Evolutionary conservation across 768 basidiomycete species (phyloP), one percentile per base, ranked within the genome.

Genomic region (Royoungia palumana): DNA sequence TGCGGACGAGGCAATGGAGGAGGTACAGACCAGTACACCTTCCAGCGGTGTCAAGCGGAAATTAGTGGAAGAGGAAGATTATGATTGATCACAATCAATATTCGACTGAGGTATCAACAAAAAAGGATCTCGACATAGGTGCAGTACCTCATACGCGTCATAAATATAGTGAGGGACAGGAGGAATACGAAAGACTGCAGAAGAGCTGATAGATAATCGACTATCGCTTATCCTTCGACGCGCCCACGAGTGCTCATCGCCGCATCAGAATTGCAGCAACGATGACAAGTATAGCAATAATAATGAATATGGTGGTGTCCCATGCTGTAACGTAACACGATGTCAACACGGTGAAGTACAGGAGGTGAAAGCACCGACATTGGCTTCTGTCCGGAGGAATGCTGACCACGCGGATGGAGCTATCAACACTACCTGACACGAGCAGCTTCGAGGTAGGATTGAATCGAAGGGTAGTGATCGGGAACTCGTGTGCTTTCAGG

Each of bases 401-500:
- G n/a, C 72, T 75, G 25, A 94, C 79, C 36, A 93, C 72, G 24
- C 94, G 81, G 17, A 97, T 72, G 2, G 87, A 82, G 65, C 89
- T 93, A 70, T 98, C 95, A 8, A 90, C 88, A 57, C 93, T 93
- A 16, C 89, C 94, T 6, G 91, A 91, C 17, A 94, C 79, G 4
- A 99, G 76, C 12, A 94, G 56, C n/a, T 75, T 81, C 12, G 86
- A 83, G 6, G 82, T 75, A 2, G 93, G 86, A 63, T 87, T 95
- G 75, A 99, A 99, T 50, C 80, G 80, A 47, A 99, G 69, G 5
- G 88, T 83, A 1, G 96, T 98, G 6, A 90, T 82, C 5, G 96
- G 89, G 66, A 98, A 93, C 51, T 94, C 93, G 67, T 98, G 95
- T 0, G 96, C 89, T 68, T 89, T 90, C 49, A 97, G 73, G 53